Evolutionary conservation across 2,329 filamentous ascomycete genomes (phyloP).

Genomic region (Rhytidhysteron rufulum): DNA sequence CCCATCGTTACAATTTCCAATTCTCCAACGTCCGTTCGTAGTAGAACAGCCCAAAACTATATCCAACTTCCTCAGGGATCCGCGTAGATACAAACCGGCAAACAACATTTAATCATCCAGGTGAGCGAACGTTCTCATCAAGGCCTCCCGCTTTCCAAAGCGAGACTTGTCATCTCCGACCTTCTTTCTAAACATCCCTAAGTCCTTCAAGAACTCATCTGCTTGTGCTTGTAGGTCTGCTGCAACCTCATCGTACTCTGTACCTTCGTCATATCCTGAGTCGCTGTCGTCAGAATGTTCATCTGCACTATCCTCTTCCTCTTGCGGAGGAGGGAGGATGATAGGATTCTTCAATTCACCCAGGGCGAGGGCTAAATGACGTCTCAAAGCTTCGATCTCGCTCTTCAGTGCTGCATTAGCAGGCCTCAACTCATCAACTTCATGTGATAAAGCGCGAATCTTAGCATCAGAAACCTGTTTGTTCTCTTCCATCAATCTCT

Average conservation of each 20-base stretch:
- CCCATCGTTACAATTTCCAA: neutral
- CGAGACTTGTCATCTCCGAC: constrained; percentile 75
- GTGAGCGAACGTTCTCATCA: too few species aligned
- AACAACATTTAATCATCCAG: too few species aligned
- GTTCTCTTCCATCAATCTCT: constrained; percentile 93
- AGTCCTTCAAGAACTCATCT: constrained; percentile 75
- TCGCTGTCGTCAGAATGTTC: constrained; percentile 46
- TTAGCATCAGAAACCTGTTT: constrained; percentile 88
- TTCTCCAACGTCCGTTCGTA: neutral
- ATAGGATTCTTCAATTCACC: constrained; percentile 90
- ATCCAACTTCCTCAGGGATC: neutral
- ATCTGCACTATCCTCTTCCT: constrained; percentile 30
- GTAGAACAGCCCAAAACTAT: neutral
- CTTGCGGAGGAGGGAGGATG: constrained; percentile 46
- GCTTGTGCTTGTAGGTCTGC: constrained; percentile 77
- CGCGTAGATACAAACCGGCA: neutral
- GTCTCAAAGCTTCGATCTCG: constrained; percentile 81
- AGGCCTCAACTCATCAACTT: constrained; percentile 47
- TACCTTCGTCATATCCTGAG: constrained; percentile 58
- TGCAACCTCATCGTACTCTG: constrained; percentile 52
- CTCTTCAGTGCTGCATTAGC: constrained; percentile 54
- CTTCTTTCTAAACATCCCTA: constrained; percentile 78
- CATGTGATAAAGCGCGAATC: constrained; percentile 70
- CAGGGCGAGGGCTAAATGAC: constrained; percentile 84
- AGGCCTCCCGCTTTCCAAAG: constrained; percentile 42